Evolutionary conservation across 2,329 filamentous ascomycete species (phyloP), one percentile per base, ranked within the genome.

Genomic region (Cladosporium sp.): DNA sequence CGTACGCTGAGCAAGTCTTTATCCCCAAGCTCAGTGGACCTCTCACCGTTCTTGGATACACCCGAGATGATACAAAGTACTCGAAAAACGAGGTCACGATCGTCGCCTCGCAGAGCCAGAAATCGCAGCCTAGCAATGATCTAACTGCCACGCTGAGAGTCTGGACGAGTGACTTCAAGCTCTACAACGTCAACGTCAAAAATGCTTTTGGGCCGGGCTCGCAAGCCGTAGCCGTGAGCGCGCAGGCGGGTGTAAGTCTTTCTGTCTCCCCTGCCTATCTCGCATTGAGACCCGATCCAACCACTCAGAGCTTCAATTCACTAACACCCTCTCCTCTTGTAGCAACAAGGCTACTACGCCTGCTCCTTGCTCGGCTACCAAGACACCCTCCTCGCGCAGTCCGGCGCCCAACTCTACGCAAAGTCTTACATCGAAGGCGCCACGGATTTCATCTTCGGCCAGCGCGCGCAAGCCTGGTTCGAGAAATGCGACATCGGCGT

Each of bases 161-260:
- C 8, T 71, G 69, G 63, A 76, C 80, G 25, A 66, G 70, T 4
- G 77, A 81, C 63, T 77, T 86, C 58, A 81, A 80, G 62, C 71
- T 86, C 17, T 88, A 87, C 74, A 87, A 87, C 62, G 75, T 88
- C 67, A 83, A 85, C 66, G 72, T 83, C 3, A 76, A 75, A 50
- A 83, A 83, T 50, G 71, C 68, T 15, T 70, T 76, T 53, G 80
- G 80, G 7, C 53, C 73, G 37, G 78, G 79, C 20, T 75, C 74
- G 3, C 80, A 83, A 62, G 80, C 78, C 12, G 72, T 84, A 48
- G 82, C 83, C 2, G 59, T 85, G 17, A 78, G 77, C 34, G 80
- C 82, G 4, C 74, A 78, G 35, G 77, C 72, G 25, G 74, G 70
- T 56, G 67, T 68, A 62, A 55, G 64, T 42, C 6, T 34, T n/a